Base-by-base conservation (phyloP, 441 rosid genomes). In the Manihot esculenta region DNA sequence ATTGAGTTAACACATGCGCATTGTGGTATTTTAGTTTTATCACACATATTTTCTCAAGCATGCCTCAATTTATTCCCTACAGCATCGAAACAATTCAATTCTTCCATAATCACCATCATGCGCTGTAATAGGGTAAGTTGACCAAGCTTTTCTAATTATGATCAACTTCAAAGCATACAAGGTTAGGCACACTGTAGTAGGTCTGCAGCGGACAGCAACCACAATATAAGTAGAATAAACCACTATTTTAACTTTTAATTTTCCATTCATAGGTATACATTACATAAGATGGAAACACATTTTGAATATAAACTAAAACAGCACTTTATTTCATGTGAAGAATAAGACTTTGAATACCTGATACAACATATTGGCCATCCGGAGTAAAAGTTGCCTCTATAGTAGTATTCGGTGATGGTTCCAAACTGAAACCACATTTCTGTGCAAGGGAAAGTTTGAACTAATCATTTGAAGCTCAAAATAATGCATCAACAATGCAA, bases 341-440 rank as follows among this genome's bases (percentile, higher is more conserved):
- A 68, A 30, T 51, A 65, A 54, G 57, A 70, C 59, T n/a, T 24
- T 53, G 23, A 61, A 72, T 86, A 94, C 98, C 98, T 87, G 98
- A 94, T 57, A 90, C 76, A 72, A 94, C 87, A 64, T 94, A 94
- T 71, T 92, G 91, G 73, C 99, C 97, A 78, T 94, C 98, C n/a
- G 99, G 99, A 23, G 99, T 87, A 79, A 94, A 88, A 63, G 98
- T 89, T 76, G 98, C 96, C 74, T 92, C 97, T 65, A 89, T 84
- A 7, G 87, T 81, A 64, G 88, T 76, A 79, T 86, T 91, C 65
- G 89, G 89, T 66, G 99, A 92, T 58, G 94, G 86, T 83, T 94
- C 98, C 83, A 94, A 80, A 77, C 88, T 92, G 83, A 90, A 90
- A 38, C 96, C 99, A 76, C 93, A 90, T 54, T 85, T 88, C 97